Evolutionary conservation across 2,329 filamentous ascomycete genomes (phyloP).

Genomic region (Calonectria henricotiae): DNA sequence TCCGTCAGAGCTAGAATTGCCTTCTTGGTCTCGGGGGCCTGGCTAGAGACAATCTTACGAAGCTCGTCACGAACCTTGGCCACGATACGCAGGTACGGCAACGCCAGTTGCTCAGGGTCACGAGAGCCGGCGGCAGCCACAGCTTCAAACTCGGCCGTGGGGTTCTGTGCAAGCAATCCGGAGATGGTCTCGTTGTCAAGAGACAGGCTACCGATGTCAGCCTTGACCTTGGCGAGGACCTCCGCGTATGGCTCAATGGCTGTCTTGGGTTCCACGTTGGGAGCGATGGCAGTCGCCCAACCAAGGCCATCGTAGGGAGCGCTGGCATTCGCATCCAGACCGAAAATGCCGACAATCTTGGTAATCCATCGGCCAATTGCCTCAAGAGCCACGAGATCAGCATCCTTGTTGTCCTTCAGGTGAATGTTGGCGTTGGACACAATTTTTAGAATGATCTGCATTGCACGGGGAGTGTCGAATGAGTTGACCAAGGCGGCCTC

Average conservation of each 20-base stretch:
- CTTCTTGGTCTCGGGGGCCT: conserved; percentile 73
- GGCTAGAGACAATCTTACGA: conserved; percentile 67
- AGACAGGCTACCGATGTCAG: conserved; percentile 65
- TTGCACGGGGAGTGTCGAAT: conserved; percentile 87
- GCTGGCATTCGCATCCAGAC: conserved; percentile 78
- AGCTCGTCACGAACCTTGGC: conserved; percentile 76
- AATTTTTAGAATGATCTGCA: conserved; percentile 84
- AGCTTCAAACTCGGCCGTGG: conserved; percentile 65
- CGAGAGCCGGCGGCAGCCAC: conserved; percentile 64
- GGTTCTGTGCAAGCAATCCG: conserved; percentile 62
- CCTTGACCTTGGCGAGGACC: conserved; percentile 64
- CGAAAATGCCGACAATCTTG: conserved; percentile 87
- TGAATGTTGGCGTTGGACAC: conserved; percentile 83
- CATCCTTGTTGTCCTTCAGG: conserved; percentile 65
- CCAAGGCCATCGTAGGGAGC: conserved; percentile 72
- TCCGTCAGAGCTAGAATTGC: conserved; percentile 85
- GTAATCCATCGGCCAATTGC: conserved; percentile 85
- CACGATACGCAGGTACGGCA: conserved; percentile 71
- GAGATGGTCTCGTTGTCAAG: conserved; percentile 66
- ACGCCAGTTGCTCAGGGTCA: conserved; percentile 69
- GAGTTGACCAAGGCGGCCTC: conserved; percentile 82
- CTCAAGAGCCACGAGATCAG: conserved; percentile 67
- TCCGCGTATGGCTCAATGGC: conserved; percentile 66
- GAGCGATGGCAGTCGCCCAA: conserved; percentile 66
- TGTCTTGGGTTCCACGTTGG: conserved; percentile 62